phyloP scores from a whole-genome alignment of 2,329 filamentous ascomycete genomes.

The Ophiosphaerella korrae region DNA sequence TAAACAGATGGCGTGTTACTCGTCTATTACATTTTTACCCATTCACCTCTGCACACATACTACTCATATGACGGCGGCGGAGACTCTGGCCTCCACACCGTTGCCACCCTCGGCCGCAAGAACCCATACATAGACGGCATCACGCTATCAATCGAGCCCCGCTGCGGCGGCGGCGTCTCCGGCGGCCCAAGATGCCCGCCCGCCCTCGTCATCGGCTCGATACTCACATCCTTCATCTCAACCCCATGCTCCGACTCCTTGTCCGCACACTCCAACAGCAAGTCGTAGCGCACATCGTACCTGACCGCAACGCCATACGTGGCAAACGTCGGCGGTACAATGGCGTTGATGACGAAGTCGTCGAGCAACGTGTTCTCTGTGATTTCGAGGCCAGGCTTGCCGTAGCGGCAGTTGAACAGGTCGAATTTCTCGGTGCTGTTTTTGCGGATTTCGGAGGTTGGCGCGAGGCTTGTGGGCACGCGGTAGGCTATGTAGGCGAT shows the following conservation, averaged over 20 bases:
- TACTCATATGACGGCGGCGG: conserved; percentile 6
- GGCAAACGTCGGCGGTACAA: conserved; percentile 23
- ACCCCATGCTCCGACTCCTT: conserved; percentile 25
- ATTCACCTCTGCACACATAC: not conserved
- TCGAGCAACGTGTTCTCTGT: conserved; percentile 10
- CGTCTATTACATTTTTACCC: not conserved
- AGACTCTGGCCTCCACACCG: conserved; percentile 3
- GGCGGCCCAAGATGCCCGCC: conserved; percentile 24
- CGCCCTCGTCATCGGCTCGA: conserved; percentile 23
- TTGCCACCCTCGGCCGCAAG: conserved; percentile 1
- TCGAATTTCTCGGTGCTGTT: conserved; percentile 19
- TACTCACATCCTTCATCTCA: conserved; percentile 13
- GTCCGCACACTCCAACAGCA: conserved; percentile 24
- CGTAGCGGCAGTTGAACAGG: conserved; percentile 25
- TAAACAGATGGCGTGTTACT: too few species aligned
- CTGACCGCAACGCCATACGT: conserved; percentile 21
- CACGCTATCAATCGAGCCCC: conserved; percentile 8
- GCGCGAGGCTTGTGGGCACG: conserved; percentile 12
- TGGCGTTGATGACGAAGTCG: conserved; percentile 17
- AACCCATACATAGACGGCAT: conserved; percentile 4
- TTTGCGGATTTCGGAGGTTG: conserved; percentile 13
- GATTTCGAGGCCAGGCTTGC: conserved; percentile 21
- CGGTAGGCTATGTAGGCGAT: conserved; percentile 18
- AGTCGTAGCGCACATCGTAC: conserved; percentile 23
- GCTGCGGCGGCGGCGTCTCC: conserved; percentile 8